Evolutionary conservation across 305 asterid species (phyloP), one percentile per base, ranked within the genome.

Genomic region (Nicotiana rustica): DNA sequence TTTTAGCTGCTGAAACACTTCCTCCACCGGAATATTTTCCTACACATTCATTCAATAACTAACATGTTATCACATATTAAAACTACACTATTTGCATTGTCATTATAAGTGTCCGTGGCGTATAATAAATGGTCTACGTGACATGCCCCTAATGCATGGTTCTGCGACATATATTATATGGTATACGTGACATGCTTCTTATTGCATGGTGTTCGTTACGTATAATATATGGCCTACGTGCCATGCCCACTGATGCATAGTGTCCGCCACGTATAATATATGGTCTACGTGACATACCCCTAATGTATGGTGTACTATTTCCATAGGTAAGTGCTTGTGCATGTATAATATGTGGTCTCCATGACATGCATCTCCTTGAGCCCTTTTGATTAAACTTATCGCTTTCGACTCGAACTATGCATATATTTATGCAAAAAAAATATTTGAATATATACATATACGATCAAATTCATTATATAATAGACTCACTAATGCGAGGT

Each of bases 11-110:
- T 64, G 44, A 81, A 96, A 94, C 68, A 96, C 99, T 87, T 94
- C 98, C 62, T 96, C 98, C 38, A 96, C 55, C 0, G 99, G 98
- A 52, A 94, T 86, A 0, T 89, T 86, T 82, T 93, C 97, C 99
- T 96, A 65, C 35, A 87, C 41, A 77, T 19, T 38, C 82, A 35
- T 66, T 44, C 18, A 41, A 18, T 13, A 65, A 65, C 36, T 64
- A 21, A 64, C 1, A 1, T 0, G 59, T 10, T 14, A 19, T 79
- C 5, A 44, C 10, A 18, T 0, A 0, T 36, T 33, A 66, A 47
- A 33, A 10, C 12, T 12, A 8, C 38, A 47, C 4, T 18, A 2
- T 41, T 41, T 2, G 0, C 2, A 8, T 10, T 8, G 12, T 41
- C 3, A 8, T 7, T 8, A 41, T 41, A 41, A 41, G 49, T 41